A percentile compares a stretch with the other conserved stretches of the same genome.
Evolutionary conservation across 768 basidiomycete genomes (phyloP).

Genomic region (Strobilomyces echinocephalus): DNA sequence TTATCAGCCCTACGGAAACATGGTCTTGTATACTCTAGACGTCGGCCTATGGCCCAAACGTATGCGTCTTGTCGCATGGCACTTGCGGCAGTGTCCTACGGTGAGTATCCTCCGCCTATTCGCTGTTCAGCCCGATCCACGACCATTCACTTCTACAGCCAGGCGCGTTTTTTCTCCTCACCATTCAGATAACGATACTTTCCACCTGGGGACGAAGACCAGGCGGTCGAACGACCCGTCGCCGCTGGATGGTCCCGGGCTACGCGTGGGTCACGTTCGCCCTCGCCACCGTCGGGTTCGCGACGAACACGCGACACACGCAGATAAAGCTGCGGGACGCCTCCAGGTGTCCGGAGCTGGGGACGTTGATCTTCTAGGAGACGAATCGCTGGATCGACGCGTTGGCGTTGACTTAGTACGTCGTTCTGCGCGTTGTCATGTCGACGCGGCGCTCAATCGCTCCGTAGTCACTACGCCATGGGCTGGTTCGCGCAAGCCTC

Average conservation of each 20-base stretch:
- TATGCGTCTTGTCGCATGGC: constrained; percentile 20
- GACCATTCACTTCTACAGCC: not conserved
- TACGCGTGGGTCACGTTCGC: constrained; percentile 24
- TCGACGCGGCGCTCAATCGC: too few relatives aligned
- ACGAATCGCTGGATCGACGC: constrained; percentile 15
- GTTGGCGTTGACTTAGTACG: constrained; percentile 18
- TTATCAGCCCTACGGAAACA: not conserved
- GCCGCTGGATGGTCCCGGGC: constrained; percentile 6
- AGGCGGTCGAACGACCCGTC: not conserved
- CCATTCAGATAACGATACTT: constrained; percentile 10
- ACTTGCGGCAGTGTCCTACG: constrained; percentile 19
- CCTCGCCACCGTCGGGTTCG: constrained; percentile 25
- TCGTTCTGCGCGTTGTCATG: not conserved
- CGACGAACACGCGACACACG: constrained; percentile 22
- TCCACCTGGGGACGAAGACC: not conserved
- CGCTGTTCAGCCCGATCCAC: not conserved
- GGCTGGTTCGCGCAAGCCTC: constrained; percentile 27
- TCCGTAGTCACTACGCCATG: constrained; percentile 23
- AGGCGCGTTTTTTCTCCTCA: constrained; percentile 24
- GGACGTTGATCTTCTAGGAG: constrained; percentile 9
- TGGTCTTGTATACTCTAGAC: constrained; percentile 13
- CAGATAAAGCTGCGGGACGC: constrained; percentile 27
- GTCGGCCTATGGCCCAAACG: constrained; percentile 26
- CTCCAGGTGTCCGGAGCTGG: constrained; percentile 9
- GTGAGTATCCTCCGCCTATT: not conserved